Conservation (phyloP, 331 rosid species). For the Quercus tomentella region DNA sequence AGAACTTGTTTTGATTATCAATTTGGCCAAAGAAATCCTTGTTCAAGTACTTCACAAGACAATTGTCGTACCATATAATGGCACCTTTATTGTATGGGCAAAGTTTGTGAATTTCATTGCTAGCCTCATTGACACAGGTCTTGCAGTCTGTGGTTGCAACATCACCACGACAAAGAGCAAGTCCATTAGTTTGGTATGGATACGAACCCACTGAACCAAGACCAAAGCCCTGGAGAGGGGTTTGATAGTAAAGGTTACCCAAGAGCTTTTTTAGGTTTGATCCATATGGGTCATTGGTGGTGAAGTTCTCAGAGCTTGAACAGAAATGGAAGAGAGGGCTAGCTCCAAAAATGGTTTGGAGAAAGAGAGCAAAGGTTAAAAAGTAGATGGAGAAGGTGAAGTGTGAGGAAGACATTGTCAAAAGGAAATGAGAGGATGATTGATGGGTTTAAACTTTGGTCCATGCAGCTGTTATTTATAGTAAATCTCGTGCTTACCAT, state of each 20-base stretch:
- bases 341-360: not conserved
- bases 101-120: not conserved
- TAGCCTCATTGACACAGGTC: not conserved
- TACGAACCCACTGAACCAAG: slow-evolving; percentile 4
- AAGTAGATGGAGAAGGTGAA: not conserved
- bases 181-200: not conserved
- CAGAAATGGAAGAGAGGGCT: slow-evolving; percentile 1
- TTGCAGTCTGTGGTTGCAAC: not conserved
- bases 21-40: not conserved
- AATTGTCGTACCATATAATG: not conserved
- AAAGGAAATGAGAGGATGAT: not conserved
- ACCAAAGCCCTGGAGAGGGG: not conserved
- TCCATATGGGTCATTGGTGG: not conserved
- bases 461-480: not conserved
- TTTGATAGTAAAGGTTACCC: not conserved
- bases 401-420: not conserved
- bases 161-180: not conserved
- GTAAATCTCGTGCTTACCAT: not conserved
- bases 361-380: not conserved
- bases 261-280: not conserved
- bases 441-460: not conserved
- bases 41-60: not conserved
- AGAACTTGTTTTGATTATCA: not conserved
- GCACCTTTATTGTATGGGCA: slow-evolving; percentile 6
- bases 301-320: not conserved